Evolutionary conservation across 495 filamentous ascomycete species (phyloP), one percentile per base, ranked within the genome.

Genomic region (Penicillium waksmanii): DNA sequence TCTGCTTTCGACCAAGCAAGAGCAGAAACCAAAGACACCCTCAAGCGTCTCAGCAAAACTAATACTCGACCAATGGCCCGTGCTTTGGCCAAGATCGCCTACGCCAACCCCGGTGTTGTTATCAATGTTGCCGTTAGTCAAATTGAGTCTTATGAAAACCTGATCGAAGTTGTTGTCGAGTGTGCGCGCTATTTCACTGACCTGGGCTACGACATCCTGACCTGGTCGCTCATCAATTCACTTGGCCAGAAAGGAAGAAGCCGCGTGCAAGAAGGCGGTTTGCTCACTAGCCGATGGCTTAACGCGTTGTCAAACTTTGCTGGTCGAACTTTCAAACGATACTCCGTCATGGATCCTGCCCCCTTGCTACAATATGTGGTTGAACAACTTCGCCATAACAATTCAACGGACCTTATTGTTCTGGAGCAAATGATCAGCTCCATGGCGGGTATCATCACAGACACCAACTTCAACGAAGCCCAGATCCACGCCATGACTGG

Each of bases 141-240:
- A 66, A 92, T 97, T 47, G 92, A 97, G 73, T 84, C 87, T 0
- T 97, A 98, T 71, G 89, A 89, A 66, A 97, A 97, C 67, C 82
- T 98, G 35, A 93, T 94, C 57, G 91, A 96, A 57, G 89, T 89
- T 9, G 89, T 99, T 51, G 92, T 97, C 31, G 91, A 96, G 69
- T 97, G 92, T 66, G 92, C 89, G 33, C 88, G 90, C 62, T 96
- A 97, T 65, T 97, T 97, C 66, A 96, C 94, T 2, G 85, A 89
- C 54, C 82, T 98, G 27, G 94, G 87, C 1, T 97, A 96, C 67
- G 96, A 99, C 69, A 89, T 97, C 42, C 81, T 97, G 53, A 90
- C 91, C 33, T 96, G 93, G 90, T 85, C 86, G 40, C 80, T 96
- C n/a, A 80, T 96, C 70, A 92, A 85, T 66, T 86, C 88, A 0